phyloP scores from a whole-genome alignment of 1,284 basidiomycete genomes.

The Ceratobasidium sp. region DNA sequence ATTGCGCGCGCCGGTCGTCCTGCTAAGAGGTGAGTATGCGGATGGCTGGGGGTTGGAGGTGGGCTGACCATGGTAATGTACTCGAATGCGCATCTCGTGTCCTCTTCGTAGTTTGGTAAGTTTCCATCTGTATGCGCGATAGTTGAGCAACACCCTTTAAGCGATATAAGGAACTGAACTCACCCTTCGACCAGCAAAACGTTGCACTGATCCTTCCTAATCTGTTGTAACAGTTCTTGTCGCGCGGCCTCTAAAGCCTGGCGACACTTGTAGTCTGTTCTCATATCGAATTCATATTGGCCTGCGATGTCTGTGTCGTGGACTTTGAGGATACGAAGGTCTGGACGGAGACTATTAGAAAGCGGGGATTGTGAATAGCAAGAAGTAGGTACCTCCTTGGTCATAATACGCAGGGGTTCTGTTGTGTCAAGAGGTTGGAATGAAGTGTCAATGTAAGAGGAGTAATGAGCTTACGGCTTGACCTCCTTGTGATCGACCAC shows the following conservation, averaged over 20 bases:
- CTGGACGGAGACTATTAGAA: background rate
- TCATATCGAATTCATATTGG: constrained; percentile 45
- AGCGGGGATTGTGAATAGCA: background rate
- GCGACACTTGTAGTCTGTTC: constrained; percentile 35
- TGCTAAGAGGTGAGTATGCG: background rate
- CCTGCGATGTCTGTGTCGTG: constrained; percentile 44
- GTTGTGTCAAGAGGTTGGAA: background rate
- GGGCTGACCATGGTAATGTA: constrained; percentile 41
- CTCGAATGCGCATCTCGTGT: constrained; percentile 42
- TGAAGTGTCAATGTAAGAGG: background rate
- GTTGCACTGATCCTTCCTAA: constrained; percentile 42
- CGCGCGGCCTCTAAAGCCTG: constrained; percentile 41
- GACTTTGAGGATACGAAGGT: constrained; percentile 43
- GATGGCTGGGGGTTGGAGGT: background rate
- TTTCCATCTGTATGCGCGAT: constrained; percentile 23
- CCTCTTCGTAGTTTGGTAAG: constrained; percentile 43
- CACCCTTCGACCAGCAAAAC: constrained; percentile 43
- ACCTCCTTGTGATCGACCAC: constrained; percentile 45
- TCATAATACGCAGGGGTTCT: constrained; percentile 42
- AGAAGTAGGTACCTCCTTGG: constrained; percentile 25
- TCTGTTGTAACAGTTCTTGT: constrained; percentile 41
- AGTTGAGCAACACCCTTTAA: background rate
- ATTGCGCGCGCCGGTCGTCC: constrained; percentile 42
- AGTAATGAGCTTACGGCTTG: constrained; percentile 26
- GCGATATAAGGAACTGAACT: background rate